Base-by-base conservation (phyloP, 2,329 filamentous ascomycete species). In the Aspergillus ustus region DNA sequence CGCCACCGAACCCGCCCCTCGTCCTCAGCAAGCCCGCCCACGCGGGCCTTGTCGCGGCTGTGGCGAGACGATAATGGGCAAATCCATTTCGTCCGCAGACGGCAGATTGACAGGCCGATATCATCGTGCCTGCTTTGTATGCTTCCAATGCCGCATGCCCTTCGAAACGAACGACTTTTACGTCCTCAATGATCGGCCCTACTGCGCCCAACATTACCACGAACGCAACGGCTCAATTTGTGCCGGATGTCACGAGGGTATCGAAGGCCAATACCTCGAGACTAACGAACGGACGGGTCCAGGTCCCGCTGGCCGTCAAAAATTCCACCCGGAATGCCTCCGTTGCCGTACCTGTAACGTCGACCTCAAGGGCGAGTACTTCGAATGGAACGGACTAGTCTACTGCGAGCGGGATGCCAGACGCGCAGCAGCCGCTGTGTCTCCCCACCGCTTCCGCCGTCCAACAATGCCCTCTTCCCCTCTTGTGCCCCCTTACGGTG, bases 81-180 rank as follows among this genome's bases (percentile, higher is more conserved):
- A 97, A 79, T 97, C 93, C 1, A 89, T 99, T 61, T 96, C 94
- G 37, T 96, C 93, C 15, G 93, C 93, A 0, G 95, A 97, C 70
- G 95, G 95, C 17, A 89, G 93, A 25, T 82, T 99, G 25, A 96
- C 92, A 0, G 95, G 95, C 9, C 89, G 93, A 65, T 99, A 97
- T 76, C 95, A 99, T 82, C 96, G 96, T 76, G 86, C 90, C 4
- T 99, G 94, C 76, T 98, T 99, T 73, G 91, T 94, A 11, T 99
- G 95, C 83, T 86, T 87, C 4, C 93, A 90, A 1, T 99, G 95
- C 80, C 82, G 83, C 11, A 84, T 88, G 57, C 89, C 93, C 0
- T 99, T 98, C 73, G 83, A 88, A 20, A 96, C 93, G 0, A 86
- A 92, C 1, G 93, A 95, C 62, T 98, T 98, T 70, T 99, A 99